Percentiles rank a stretch among this genome's conserved stretches.
These are phyloP conservation scores for Hymenoscyphus scutula DNA, from an alignment of 2,329 filamentous ascomycete species.

Conservation along the genomic window DNA sequence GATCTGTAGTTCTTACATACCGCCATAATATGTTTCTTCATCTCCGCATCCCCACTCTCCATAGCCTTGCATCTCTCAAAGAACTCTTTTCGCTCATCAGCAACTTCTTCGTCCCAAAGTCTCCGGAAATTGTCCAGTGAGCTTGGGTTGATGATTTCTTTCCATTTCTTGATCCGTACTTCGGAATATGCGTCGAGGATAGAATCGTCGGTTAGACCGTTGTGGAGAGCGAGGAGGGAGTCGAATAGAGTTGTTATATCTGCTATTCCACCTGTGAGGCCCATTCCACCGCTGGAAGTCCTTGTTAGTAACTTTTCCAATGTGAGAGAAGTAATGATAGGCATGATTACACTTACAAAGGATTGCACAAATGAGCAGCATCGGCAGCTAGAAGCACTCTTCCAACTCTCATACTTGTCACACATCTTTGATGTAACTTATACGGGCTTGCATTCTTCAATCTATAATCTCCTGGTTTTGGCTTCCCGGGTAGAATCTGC, in stretches of 20 bases:
- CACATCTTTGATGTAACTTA: constrained; percentile 48
- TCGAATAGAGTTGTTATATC: constrained; percentile 61
- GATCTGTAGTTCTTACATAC: not conserved
- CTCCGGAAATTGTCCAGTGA: constrained; percentile 43
- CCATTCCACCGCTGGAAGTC: constrained; percentile 43
- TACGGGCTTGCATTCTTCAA: constrained; percentile 52
- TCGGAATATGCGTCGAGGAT: constrained; percentile 43
- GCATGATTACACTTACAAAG: constrained; percentile 33
- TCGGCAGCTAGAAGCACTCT: constrained; percentile 47
- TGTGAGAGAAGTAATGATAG: not conserved
- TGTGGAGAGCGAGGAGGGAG: constrained; percentile 46
- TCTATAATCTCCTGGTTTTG: constrained; percentile 56
- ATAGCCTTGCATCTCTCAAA: constrained; percentile 37
- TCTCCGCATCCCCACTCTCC: constrained; percentile 24
- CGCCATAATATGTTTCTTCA: not conserved
- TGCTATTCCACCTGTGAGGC: constrained; percentile 62
- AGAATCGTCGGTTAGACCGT: constrained; percentile 36
- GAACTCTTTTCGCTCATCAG: constrained; percentile 39
- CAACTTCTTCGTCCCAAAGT: constrained; percentile 35
- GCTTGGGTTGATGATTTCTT: constrained; percentile 41
- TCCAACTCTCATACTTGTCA: constrained; percentile 45
- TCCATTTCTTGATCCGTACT: constrained; percentile 40
- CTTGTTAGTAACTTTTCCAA: not conserved
- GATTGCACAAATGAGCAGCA: constrained; percentile 49
- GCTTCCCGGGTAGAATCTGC: constrained; percentile 57